phyloP scores from a whole-genome alignment of 495 filamentous ascomycete species.

The Endocarpon pusillum region DNA sequence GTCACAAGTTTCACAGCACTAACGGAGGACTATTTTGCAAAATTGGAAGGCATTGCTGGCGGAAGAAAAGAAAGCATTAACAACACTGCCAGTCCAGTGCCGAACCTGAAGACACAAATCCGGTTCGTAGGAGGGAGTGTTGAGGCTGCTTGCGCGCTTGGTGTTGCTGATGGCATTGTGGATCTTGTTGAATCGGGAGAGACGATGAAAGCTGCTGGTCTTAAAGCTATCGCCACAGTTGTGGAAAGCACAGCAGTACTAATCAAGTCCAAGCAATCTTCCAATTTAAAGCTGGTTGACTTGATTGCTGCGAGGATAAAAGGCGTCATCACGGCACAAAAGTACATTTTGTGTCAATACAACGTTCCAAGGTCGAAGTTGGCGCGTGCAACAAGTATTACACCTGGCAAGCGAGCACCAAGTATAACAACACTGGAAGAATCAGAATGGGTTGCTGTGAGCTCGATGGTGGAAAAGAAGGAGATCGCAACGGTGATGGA shows the following conservation, averaged over 20 bases:
- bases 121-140: constrained; percentile 90
- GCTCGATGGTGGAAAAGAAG: constrained; percentile 87
- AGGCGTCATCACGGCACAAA: constrained; percentile 91
- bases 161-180: constrained; percentile 91
- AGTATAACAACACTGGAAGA: constrained; percentile 77
- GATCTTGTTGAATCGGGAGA: constrained; percentile 97
- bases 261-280: constrained; percentile 79
- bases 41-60: constrained; percentile 38
- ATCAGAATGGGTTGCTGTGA: constrained; percentile 83
- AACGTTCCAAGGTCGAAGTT: constrained; percentile 63
- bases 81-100: constrained; percentile 15
- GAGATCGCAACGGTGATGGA: constrained; percentile 83
- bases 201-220: constrained; percentile 93
- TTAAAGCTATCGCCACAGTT: constrained; percentile 90
- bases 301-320: constrained; percentile 68
- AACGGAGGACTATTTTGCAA: constrained; percentile 61
- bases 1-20: constrained; percentile 87
- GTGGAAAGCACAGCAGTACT: constrained; percentile 71
- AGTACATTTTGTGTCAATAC: constrained; percentile 90
- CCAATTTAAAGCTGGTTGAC: constrained; percentile 58
- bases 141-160: constrained; percentile 87
- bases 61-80: constrained; percentile 3
- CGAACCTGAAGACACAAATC: constrained; percentile 58
- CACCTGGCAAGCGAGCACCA: constrained; percentile 86
- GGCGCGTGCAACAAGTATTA: constrained; percentile 52